Base-by-base conservation (phyloP, 352 stramenopile species). In the Phytophthora litchii region DNA sequence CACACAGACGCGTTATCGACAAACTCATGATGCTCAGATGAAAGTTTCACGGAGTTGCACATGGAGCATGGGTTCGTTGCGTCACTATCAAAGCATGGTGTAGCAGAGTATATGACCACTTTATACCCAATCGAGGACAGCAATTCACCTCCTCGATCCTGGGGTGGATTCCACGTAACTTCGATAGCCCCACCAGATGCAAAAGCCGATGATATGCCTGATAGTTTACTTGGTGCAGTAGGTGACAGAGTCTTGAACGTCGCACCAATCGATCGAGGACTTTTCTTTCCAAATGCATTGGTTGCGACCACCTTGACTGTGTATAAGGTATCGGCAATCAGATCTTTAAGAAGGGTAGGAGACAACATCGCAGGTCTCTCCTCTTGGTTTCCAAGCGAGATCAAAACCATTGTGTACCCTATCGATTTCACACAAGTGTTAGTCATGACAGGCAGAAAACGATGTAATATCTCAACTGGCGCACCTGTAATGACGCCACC, bases 161-260 rank as follows among this genome's bases (percentile, higher is more conserved):
- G 11, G 8, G 81, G 75, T 6, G 54, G 49, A n/a, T 72, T 73
- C 81, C 81, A 91, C 0, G 55, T 37, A 13, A 89, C 52, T 59
- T 91, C 81, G 16, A 91, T 76, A 2, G 60, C 29, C 17, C 74
- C 81, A 27, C 81, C 81, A 8, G 74, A 74, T 2, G 31, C 49
- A 8, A 58, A 64, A 7, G 87, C 19, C 0, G 45, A 54, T 3
- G 37, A 41, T n/a, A 89, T 21, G 3, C 54, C 55, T n/a, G 20
- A 70, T 0, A 78, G 81, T 5, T 54, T 49, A 27, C 70, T 83
- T 14, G 81, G 78, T 4, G 41, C 4, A 16, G 63, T 73, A 0
- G 60, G 21, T 0, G 45, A n/a, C 1, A 46, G 13, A 9, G 78
- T 88, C 9, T 77, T 61, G 17, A 91, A 89, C 7, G 74, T 65